Base-by-base conservation (phyloP, 306 rosid species). In the Crotalaria pallida region DNA sequence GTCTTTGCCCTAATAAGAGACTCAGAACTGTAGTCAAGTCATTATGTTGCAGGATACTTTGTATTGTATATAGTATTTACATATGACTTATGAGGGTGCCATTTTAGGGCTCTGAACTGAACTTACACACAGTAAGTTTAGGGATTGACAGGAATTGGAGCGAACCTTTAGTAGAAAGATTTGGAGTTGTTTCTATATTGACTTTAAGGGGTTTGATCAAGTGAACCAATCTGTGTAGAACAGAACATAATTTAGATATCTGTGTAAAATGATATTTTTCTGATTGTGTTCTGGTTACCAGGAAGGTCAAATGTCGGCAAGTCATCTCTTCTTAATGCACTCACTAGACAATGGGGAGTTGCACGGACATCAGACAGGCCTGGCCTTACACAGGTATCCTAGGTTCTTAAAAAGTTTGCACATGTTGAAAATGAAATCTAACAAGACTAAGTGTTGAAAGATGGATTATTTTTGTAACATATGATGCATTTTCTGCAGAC, bases 291-390 rank as follows among this genome's bases (percentile, higher is more conserved):
- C 72, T 69, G 79, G 57, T 63, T 71, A 55, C 52, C 79, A 94
- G 97, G 97, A 77, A 94, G 92, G 82, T 94, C 99, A 55, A 94
- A 94, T 68, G 99, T 94, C 0, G 99, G 99, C 60, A 94, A 94
- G 81, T 94, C 99, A 7, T 91, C 99, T 10, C 90, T 94, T 56
- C 97, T 94, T 41, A 91, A 91, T 73, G 86, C 97, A 47, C 96
- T 94, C 67, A 91, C 96, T 57, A 80, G 99, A 80, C 97, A 91
- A 67, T 91, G 99, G 99, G 97, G 97, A 31, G 92, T 91, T 81
- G 99, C 75, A 45, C 86, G 96, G 22, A 89, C 92, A 17, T 94
- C 97, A 19, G 96, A 89, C 80, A 91, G 91, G 74, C 97, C 97
- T 57, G 99, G 99, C 79, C 97, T 80, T 64, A 94, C 99, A 50